Conservation (phyloP, 768 basidiomycete genomes). For the Trametes cubensis region DNA sequence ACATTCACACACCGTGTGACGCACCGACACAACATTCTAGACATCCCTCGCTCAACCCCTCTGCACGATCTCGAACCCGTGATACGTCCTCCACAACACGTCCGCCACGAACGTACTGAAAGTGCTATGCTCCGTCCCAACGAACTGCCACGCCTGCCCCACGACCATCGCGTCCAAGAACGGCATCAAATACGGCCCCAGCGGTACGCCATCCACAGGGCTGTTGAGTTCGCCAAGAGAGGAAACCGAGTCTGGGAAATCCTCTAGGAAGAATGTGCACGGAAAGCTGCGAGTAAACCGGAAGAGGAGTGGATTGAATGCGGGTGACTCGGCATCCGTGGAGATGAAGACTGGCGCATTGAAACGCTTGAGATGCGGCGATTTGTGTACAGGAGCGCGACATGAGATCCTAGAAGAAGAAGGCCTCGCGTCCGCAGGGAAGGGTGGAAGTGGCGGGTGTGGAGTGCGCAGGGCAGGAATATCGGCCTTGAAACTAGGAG, state of each 20-base stretch:
- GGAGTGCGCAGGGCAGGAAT: slow-evolving; percentile 27
- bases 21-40: not conserved
- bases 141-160: slow-evolving; percentile 55
- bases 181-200: slow-evolving; percentile 55
- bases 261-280: slow-evolving; percentile 59
- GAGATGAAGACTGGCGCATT: slow-evolving; percentile 69
- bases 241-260: slow-evolving; percentile 43
- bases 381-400: slow-evolving; percentile 47
- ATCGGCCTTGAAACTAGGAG: slow-evolving; percentile 26
- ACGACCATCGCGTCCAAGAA: slow-evolving; percentile 75
- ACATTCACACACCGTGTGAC: too few species aligned
- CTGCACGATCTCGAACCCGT: slow-evolving; percentile 50
- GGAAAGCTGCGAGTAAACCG: slow-evolving; percentile 60
- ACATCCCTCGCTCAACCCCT: slow-evolving; percentile 13
- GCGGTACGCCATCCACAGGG: slow-evolving; percentile 48
- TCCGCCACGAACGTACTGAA: slow-evolving; percentile 72
- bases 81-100: slow-evolving; percentile 65
- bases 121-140: slow-evolving; percentile 75
- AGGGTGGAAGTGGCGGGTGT: slow-evolving; percentile 34
- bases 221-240: slow-evolving; percentile 44
- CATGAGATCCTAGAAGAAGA: slow-evolving; percentile 37
- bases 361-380: slow-evolving; percentile 38
- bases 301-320: slow-evolving; percentile 45
- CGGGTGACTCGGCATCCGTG: slow-evolving; percentile 54
- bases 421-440: slow-evolving; percentile 23